phyloP scores from a whole-genome alignment of 176 grass and related monocot species.

The Musa troglodytarum region DNA sequence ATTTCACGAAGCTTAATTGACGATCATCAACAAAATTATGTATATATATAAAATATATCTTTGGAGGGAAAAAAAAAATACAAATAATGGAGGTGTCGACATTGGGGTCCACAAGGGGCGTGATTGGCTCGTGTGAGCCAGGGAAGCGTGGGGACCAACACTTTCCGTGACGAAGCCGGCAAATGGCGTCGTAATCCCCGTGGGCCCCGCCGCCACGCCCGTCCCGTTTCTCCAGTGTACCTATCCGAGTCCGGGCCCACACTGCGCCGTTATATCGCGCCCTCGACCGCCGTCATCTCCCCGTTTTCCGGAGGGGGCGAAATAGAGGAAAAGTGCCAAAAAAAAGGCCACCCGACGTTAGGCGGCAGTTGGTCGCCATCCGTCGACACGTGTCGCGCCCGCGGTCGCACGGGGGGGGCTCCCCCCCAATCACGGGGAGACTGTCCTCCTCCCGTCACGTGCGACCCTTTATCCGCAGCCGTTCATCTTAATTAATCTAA shows the following conservation, averaged over 20 bases:
- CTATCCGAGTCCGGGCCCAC: neutral
- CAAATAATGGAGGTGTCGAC: slow-evolving; percentile 47
- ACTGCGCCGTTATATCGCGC: neutral
- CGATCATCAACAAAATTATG: too few relatives aligned
- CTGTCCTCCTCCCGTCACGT: neutral
- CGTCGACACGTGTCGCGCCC: neutral
- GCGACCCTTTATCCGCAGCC: too few relatives aligned
- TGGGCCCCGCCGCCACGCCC: neutral
- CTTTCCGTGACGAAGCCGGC: slow-evolving; percentile 1
- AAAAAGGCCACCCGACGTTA: neutral
- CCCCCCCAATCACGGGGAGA: neutral
- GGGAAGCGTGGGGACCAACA: neutral
- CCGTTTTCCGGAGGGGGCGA: too few relatives aligned
- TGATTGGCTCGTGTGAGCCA: neutral
- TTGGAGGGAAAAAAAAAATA: neutral
- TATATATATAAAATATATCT: too few relatives aligned
- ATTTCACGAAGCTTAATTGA: too few relatives aligned
- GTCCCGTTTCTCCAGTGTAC: neutral
- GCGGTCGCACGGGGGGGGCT: neutral
- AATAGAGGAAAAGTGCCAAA: neutral
- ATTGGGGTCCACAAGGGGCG: neutral
- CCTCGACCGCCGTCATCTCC: neutral
- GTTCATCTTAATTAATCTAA: too few relatives aligned
- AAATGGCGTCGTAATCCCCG: neutral
- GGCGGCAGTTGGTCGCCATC: slow-evolving; percentile 4